These are phyloP conservation scores for Fonsecaea nubica DNA, from an alignment of 2,329 filamentous ascomycete species.

Conservation along the genomic window DNA sequence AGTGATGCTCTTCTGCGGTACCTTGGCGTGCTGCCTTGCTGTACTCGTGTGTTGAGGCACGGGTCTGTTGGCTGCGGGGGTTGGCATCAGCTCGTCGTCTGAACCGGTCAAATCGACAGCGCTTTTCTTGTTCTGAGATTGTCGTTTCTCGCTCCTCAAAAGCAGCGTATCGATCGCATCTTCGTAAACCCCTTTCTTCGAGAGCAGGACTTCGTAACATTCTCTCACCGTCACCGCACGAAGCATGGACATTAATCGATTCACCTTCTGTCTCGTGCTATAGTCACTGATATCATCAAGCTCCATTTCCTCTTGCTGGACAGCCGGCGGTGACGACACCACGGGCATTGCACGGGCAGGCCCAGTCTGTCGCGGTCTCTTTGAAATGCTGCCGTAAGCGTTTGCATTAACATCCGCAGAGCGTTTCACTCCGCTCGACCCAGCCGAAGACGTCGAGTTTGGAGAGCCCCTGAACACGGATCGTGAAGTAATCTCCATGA, in stretches of 20 bases:
- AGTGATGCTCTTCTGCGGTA: conserved; percentile 62
- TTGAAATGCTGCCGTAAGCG: conserved; percentile 48
- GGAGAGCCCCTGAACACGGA: conserved; percentile 51
- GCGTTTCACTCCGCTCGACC: conserved; percentile 45
- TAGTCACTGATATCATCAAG: conserved; percentile 61
- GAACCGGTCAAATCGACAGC: conserved; percentile 46
- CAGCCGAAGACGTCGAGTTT: conserved; percentile 27
- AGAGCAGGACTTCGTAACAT: conserved; percentile 59
- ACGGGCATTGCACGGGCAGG: conserved; percentile 57
- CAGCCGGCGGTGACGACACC: conserved; percentile 13
- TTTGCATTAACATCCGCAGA: conserved; percentile 54
- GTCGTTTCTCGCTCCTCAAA: conserved; percentile 46
- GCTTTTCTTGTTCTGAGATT: conserved; percentile 30
- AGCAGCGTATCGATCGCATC: conserved; percentile 60
- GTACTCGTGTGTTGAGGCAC: conserved; percentile 44
- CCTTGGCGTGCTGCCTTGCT: conserved; percentile 57
- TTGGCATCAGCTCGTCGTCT: conserved; percentile 52
- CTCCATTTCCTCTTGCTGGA: conserved; percentile 45
- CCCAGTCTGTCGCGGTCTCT: conserved; percentile 49
- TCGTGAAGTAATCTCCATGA: conserved; percentile 53
- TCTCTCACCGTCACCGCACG: conserved; percentile 54
- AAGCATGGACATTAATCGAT: conserved; percentile 58
- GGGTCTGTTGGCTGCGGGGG: conserved; percentile 41
- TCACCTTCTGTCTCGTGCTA: conserved; percentile 58
- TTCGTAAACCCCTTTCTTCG: conserved; percentile 60